Conservation (phyloP, 176 grass and related monocot genomes). For the Poa pratensis region DNA sequence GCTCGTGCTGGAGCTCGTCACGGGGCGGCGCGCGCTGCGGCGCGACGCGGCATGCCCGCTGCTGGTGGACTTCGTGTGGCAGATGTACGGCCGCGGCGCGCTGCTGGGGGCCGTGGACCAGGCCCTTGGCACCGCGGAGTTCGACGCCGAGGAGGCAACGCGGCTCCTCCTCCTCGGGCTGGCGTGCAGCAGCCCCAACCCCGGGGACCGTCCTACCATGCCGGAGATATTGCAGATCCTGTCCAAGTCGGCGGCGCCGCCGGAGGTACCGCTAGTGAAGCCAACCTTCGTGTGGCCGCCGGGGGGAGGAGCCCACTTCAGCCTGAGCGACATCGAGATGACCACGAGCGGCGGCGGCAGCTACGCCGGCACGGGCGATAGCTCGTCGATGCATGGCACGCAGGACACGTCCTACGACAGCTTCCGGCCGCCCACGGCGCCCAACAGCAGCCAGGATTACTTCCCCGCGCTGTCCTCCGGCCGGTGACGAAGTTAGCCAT, state of each 20-base stretch:
- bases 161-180: constrained; percentile 55
- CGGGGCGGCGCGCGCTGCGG: constrained; percentile 38
- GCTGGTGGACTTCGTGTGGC: constrained; percentile 64
- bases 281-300: constrained; percentile 58
- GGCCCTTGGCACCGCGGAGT: constrained; percentile 28
- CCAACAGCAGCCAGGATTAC: constrained; percentile 30
- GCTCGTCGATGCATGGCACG: not conserved
- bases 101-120: constrained; percentile 57
- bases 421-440: not conserved
- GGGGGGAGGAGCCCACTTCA: constrained; percentile 29
- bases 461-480: constrained; percentile 47
- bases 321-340: constrained; percentile 38
- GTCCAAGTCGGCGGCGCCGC: constrained; percentile 42
- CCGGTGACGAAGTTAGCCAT: constrained; percentile 1
- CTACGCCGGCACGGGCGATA: not conserved
- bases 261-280: constrained; percentile 44
- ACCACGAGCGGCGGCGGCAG: constrained; percentile 16
- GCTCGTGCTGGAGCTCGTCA: constrained; percentile 62
- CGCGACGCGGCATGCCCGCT: constrained; percentile 22
- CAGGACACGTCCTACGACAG: constrained; percentile 12
- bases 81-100: constrained; percentile 50
- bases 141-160: constrained; percentile 38
- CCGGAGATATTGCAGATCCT: constrained; percentile 56
- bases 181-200: constrained; percentile 62
- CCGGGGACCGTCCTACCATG: constrained; percentile 47